Evolutionary conservation across 495 filamentous ascomycete genomes (phyloP), one percentile per base, ranked within the genome.

Genomic region (Penicillium antarcticum): DNA sequence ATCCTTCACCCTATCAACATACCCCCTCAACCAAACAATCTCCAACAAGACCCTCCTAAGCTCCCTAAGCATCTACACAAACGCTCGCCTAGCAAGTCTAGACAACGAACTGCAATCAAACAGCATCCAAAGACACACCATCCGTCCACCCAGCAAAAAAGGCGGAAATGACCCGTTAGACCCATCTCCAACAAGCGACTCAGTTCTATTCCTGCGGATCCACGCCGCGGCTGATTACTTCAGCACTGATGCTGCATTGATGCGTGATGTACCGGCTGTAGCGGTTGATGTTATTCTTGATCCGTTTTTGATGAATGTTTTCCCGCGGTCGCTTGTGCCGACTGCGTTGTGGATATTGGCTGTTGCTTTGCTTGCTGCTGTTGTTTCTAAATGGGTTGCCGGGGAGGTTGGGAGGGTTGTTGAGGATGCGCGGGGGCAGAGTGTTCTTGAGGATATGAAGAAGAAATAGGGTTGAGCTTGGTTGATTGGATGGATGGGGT

Each of bases 281-380:
- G 67, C 77, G 46, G 89, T 86, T 16, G 92, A 98, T 66, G 78
- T 98, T 45, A 81, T 97, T 64, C 81, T 98, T 19, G 94, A 98
- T 71, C 90, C 91, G 17, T 97, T 82, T 54, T 38, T 91, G 33
- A 69, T 82, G 55, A 89, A 90, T 68, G 57, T 87, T 6, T 75
- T 92, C 52, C 89, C 89, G 9, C 72, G 76, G 42, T 89, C 87
- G 16, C 67, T 94, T 16, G 59, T 88, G 13, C 82, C 82, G 34
- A 92, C 86, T 11, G 80, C 77, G 24, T 65, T 59, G 19, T 89
- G 84, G 66, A 73, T 88, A 42, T 52, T 75, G 5, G 55, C 78
- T 17, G 77, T 91, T 51, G 78, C 79, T 9, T 56, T 76, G 37
- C 45, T 74, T 18, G 78, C 80, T 16, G 78, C 74, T 57, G 70